Conservation (phyloP, 1,284 basidiomycete species). For the Rhodotorula mucilaginosa region DNA sequence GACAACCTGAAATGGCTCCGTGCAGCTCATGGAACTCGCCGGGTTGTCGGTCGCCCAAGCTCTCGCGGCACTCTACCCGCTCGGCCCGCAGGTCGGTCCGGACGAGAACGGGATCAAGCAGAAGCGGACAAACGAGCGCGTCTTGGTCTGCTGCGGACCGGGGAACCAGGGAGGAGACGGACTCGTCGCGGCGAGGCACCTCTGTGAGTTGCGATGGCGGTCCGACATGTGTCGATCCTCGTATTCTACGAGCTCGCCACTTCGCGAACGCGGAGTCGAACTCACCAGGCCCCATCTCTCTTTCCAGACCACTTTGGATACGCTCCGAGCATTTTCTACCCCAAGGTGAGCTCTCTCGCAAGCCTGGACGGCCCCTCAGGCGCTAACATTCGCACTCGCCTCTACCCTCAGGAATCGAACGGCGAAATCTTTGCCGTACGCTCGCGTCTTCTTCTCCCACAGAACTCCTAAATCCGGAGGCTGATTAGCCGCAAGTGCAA, state of each 20-base stretch:
- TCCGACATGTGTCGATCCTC: too few relatives aligned
- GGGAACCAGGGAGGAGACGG: slow-evolving; percentile 97
- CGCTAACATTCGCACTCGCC: background rate
- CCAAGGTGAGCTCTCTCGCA: slow-evolving; percentile 62
- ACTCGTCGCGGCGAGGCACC: slow-evolving; percentile 89
- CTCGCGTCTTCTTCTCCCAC: background rate
- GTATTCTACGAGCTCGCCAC: too few relatives aligned
- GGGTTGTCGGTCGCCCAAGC: slow-evolving; percentile 92
- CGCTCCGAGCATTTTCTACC: slow-evolving; percentile 79
- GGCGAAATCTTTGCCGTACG: slow-evolving; percentile 81
- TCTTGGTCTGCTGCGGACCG: slow-evolving; percentile 92
- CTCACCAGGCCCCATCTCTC: background rate
- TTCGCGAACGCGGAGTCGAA: too few relatives aligned
- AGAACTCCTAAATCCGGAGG: too few relatives aligned
- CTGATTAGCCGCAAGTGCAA: accelerated
- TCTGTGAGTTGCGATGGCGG: slow-evolving; percentile 57
- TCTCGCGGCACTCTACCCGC: slow-evolving; percentile 69
- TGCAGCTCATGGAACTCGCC: slow-evolving; percentile 95
- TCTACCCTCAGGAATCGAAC: slow-evolving; percentile 62
- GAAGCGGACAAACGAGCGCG: slow-evolving; percentile 47
- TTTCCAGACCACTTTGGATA: slow-evolving; percentile 82
- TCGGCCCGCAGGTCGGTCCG: slow-evolving; percentile 29
- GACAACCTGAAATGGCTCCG: background rate
- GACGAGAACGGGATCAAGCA: slow-evolving; percentile 39
- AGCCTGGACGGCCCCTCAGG: too few relatives aligned